These are phyloP conservation scores for Colletotrichum sp. DNA, from an alignment of 2,329 filamentous ascomycete species.

Conservation along the genomic window DNA sequence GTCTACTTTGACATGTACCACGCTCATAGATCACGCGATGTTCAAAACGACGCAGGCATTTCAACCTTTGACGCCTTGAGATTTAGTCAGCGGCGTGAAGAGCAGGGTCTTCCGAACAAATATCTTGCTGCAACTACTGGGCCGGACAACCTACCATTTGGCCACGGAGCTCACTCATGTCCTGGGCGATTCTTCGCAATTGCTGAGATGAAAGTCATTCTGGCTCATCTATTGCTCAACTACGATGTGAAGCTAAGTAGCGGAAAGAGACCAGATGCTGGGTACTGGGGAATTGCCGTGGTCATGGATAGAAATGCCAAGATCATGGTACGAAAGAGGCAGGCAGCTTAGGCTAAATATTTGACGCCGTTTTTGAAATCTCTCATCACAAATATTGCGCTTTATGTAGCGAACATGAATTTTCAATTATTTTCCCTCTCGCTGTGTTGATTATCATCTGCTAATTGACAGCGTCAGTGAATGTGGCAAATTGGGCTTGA, in stretches of 20 bases:
- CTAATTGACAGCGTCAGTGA: neutral
- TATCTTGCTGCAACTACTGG: slow-evolving; percentile 27
- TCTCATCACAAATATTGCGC: neutral
- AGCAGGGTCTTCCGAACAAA: neutral
- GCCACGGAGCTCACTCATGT: slow-evolving; percentile 44
- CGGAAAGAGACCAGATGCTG: neutral
- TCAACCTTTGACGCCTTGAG: neutral
- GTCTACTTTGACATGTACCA: slow-evolving; percentile 7
- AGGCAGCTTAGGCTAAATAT: neutral
- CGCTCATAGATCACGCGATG: neutral
- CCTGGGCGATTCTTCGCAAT: slow-evolving; percentile 47
- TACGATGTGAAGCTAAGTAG: slow-evolving; percentile 25
- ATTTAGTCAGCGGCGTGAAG: neutral
- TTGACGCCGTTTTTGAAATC: neutral
- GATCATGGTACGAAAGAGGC: neutral
- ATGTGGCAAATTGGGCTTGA: neutral
- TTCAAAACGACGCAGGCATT: neutral
- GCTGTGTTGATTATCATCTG: neutral
- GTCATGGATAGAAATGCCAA: neutral
- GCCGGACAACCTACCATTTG: slow-evolving; percentile 37
- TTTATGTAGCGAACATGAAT: neutral
- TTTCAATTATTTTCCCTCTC: accelerated
- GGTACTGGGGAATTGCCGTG: neutral
- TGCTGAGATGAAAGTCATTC: slow-evolving; percentile 41
- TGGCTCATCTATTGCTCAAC: slow-evolving; percentile 31